Conservation (phyloP, 306 rosid genomes). For the Vigna mungo region DNA sequence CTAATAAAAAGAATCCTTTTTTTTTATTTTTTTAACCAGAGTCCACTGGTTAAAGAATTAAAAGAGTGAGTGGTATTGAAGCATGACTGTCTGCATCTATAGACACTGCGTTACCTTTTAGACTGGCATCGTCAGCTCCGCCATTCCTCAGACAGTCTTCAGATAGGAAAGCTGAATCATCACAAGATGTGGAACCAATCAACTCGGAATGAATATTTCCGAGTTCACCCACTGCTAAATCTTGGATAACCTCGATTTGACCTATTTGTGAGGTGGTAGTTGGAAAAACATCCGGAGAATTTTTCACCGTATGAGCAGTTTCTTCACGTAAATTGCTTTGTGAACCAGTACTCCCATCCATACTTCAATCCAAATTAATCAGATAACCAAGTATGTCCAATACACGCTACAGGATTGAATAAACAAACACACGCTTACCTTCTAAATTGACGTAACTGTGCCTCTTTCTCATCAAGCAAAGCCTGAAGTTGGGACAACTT, state of each 20-base stretch:
- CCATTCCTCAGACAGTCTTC: conserved; percentile 48
- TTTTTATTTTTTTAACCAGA: too few species aligned
- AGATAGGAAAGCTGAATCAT: conserved; percentile 49
- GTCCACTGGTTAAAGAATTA: too few species aligned
- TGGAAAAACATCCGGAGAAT: conserved; percentile 50
- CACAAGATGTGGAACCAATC: conserved; percentile 47
- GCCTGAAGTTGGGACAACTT: conserved; percentile 88
- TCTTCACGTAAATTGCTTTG: conserved; percentile 64
- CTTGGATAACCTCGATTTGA: conserved; percentile 54
- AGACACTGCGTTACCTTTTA: conserved; percentile 54
- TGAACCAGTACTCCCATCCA: conserved; percentile 58
- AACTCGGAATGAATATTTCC: conserved; percentile 51
- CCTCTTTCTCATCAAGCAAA: conserved; percentile 80
- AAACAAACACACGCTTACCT: conserved; percentile 54
- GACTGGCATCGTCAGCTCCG: conserved; percentile 52
- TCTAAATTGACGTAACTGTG: conserved; percentile 66
- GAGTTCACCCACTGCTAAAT: conserved; percentile 51
- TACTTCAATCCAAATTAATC: conserved; percentile 50
- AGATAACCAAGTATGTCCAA: conserved; percentile 28
- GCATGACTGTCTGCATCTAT: conserved; percentile 49
- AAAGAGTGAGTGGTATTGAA: conserved; percentile 24
- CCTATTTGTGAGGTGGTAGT: conserved; percentile 46
- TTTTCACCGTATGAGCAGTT: conserved; percentile 50
- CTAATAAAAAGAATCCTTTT: too few species aligned
- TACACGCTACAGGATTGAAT: conserved; percentile 5